phyloP scores from a whole-genome alignment of 495 filamentous ascomycete genomes.

The Collariella sp. region DNA sequence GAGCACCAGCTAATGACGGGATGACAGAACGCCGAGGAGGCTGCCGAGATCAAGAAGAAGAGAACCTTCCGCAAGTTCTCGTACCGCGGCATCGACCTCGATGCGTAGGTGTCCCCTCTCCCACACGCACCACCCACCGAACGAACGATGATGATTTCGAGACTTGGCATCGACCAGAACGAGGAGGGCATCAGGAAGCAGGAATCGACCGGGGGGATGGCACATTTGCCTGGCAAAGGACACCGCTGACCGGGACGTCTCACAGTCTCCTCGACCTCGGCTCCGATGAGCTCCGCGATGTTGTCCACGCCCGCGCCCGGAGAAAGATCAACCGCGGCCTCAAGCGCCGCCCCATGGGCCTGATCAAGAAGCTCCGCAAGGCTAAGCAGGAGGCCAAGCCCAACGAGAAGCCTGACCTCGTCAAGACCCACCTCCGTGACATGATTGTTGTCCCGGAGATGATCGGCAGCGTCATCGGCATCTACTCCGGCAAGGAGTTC shows the following conservation, averaged over 20 bases:
- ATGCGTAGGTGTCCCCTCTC: conserved; percentile 62
- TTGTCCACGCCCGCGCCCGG: conserved; percentile 97
- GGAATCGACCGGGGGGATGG: not conserved
- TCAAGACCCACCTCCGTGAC: conserved; percentile 98
- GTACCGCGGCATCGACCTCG: conserved; percentile 98
- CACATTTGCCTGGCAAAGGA: not conserved
- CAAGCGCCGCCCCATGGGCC: conserved; percentile 99
- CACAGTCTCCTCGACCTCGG: conserved; percentile 85
- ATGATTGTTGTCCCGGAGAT: conserved; percentile 99
- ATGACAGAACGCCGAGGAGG: conserved; percentile 80
- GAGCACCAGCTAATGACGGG: conserved; percentile 32
- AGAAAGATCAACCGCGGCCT: conserved; percentile 98
- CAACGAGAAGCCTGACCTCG: conserved; percentile 97
- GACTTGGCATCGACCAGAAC: not conserved
- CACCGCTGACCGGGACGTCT: conserved; percentile 14
- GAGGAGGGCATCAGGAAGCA: not conserved
- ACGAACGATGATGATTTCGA: not conserved
- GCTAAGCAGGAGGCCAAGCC: conserved; percentile 99
- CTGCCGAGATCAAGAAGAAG: conserved; percentile 97
- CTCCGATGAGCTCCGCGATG: conserved; percentile 96
- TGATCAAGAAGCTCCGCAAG: conserved; percentile 99
- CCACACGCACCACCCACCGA: not conserved
- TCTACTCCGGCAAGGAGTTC: conserved; percentile 99
- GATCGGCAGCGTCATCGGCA: conserved; percentile 95
- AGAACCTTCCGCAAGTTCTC: conserved; percentile 99